These are phyloP conservation scores for Sonneratia caseolaris DNA, from an alignment of 345 rosid genomes.

Conservation along the genomic window DNA sequence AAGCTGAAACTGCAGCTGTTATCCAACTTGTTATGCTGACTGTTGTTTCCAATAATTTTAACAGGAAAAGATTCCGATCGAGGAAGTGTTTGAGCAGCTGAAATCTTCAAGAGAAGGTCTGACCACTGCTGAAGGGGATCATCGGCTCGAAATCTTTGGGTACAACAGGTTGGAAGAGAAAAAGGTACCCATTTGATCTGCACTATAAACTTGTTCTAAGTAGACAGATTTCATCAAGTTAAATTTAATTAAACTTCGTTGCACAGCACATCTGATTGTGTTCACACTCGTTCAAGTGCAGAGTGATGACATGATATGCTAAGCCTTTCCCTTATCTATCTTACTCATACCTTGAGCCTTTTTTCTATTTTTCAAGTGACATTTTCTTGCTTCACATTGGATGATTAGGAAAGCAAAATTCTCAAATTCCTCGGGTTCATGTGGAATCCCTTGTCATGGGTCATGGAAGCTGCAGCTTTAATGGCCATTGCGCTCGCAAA, in stretches of 20 bases:
- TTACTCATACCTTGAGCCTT: background rate
- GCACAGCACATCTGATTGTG: no score
- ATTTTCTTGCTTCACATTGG: background rate
- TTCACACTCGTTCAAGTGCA: no score
- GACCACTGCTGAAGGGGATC: constrained; percentile 46
- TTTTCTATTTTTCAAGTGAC: background rate
- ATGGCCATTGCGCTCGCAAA: constrained; percentile 86
- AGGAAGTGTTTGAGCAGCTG: constrained; percentile 81
- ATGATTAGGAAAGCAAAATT: constrained; percentile 51
- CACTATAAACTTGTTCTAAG: background rate
- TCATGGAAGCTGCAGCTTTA: constrained; percentile 80
- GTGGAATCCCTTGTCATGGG: constrained; percentile 95
- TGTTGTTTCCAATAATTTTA: background rate
- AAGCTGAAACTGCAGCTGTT: no score
- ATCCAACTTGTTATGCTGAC: no score
- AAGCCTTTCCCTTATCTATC: no score
- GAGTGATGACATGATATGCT: no score
- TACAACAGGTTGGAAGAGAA: constrained; percentile 52
- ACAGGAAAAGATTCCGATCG: constrained; percentile 75
- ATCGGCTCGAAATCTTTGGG: constrained; percentile 71
- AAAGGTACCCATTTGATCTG: background rate
- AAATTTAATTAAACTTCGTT: no score
- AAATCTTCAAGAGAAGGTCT: constrained; percentile 70
- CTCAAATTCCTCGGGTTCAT: constrained; percentile 84
- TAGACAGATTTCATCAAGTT: background rate